Percentiles rank a stretch among this genome's conserved stretches.
These are phyloP conservation scores for Hibiscus mutabilis DNA, from an alignment of 345 rosid genomes.

Conservation along the genomic window DNA sequence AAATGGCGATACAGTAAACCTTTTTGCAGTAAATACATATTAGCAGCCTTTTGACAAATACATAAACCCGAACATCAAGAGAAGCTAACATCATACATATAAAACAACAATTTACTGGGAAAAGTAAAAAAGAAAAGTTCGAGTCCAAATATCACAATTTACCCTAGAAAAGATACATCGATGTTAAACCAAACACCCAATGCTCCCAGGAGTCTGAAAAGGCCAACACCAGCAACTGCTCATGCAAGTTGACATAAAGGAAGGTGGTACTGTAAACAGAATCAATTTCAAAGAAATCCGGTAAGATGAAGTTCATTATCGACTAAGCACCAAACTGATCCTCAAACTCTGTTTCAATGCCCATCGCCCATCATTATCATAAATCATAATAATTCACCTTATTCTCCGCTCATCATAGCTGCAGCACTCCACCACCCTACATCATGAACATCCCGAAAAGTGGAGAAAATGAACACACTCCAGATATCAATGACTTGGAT, in stretches of 20 bases:
- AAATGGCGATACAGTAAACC: too few relatives aligned
- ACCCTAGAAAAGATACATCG: background rate
- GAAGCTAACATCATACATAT: background rate
- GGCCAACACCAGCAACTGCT: slow-evolving; percentile 1
- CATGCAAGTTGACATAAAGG: background rate
- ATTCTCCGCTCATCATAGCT: background rate
- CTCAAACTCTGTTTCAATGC: background rate
- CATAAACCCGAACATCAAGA: background rate
- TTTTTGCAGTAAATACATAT: too few relatives aligned
- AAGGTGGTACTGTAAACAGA: slow-evolving; percentile 20
- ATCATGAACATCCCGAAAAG: background rate
- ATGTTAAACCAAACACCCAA: background rate
- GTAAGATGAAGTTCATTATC: background rate
- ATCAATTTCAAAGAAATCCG: slow-evolving; percentile 10
- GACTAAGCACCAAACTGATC: background rate
- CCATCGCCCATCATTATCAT: background rate
- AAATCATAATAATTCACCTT: background rate
- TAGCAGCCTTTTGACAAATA: too few relatives aligned
- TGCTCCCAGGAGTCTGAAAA: background rate
- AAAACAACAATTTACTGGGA: background rate
- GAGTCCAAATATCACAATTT: background rate
- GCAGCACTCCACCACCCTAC: background rate
- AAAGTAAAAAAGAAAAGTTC: background rate
- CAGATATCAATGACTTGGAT: background rate
- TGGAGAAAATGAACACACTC: background rate